These are phyloP conservation scores for Boletus eberwhitei DNA, from an alignment of 768 basidiomycete species.

Conservation along the genomic window DNA sequence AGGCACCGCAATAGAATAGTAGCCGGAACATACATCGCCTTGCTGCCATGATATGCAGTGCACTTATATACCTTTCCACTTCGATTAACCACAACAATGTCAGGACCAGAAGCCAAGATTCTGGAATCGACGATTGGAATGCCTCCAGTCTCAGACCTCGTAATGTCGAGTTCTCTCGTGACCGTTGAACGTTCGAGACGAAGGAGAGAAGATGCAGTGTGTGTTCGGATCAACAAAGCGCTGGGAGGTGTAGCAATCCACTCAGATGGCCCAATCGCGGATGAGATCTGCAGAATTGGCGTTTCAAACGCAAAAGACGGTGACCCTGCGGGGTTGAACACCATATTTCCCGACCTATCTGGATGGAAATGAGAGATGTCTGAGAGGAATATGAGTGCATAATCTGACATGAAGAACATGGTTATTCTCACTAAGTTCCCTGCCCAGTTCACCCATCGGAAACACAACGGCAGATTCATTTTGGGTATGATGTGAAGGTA, in stretches of 20 bases:
- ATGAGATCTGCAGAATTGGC: constrained; percentile 62
- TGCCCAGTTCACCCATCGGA: constrained; percentile 58
- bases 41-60: constrained; percentile 34
- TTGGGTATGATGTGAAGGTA: constrained; percentile 29
- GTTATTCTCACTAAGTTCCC: constrained; percentile 55
- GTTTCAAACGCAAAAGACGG: constrained; percentile 53
- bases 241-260: constrained; percentile 14
- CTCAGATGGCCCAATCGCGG: constrained; percentile 26
- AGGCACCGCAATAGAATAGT: neutral
- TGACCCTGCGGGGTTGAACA: constrained; percentile 35
- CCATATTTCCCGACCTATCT: constrained; percentile 11
- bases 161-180: constrained; percentile 37
- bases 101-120: constrained; percentile 31
- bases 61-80: constrained; percentile 51
- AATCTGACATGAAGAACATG: neutral
- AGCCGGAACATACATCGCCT: constrained; percentile 39
- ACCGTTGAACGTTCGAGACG: constrained; percentile 26
- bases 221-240: constrained; percentile 42
- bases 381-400: constrained; percentile 23
- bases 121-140: constrained; percentile 47
- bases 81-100: constrained; percentile 46
- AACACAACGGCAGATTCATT: constrained; percentile 44
- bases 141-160: constrained; percentile 39
- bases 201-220: constrained; percentile 42
- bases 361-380: constrained; percentile 48